Evolutionary conservation across 352 stramenopile genomes (phyloP).

Genomic region (Paralagenidium karlingii): DNA sequence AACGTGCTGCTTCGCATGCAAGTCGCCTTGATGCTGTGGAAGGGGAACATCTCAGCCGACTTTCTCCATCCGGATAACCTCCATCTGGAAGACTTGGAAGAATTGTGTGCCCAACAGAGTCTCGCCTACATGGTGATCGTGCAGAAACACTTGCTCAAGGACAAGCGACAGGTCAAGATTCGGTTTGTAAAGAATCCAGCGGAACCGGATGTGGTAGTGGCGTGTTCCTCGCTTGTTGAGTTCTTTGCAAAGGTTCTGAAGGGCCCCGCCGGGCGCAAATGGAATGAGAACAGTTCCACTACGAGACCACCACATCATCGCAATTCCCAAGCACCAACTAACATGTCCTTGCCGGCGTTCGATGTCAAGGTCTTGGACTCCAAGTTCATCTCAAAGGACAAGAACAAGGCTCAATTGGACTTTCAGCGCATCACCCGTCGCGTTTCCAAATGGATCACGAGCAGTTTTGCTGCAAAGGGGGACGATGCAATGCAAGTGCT

Average conservation of each 20-base stretch:
- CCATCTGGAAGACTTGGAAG: conserved; percentile 71
- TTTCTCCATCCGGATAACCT: conserved; percentile 74
- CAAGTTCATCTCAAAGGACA: conserved; percentile 47
- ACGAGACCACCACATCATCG: not conserved
- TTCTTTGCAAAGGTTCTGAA: conserved; percentile 30
- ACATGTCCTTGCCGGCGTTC: conserved; percentile 44
- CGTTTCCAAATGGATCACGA: conserved; percentile 80
- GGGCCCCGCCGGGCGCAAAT: conserved; percentile 2
- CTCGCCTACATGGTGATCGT: conserved; percentile 81
- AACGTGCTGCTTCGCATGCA: conserved; percentile 69
- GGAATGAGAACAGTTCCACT: not conserved
- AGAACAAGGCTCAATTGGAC: conserved; percentile 37
- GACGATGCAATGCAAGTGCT: conserved; percentile 78
- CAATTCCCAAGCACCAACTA: conserved; percentile 2
- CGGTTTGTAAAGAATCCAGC: conserved; percentile 52
- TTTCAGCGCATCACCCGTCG: conserved; percentile 67
- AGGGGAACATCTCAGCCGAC: conserved; percentile 51
- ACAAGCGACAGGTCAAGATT: conserved; percentile 81
- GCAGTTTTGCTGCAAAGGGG: conserved; percentile 55
- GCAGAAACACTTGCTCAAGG: conserved; percentile 66
- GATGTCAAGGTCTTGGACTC: conserved; percentile 66
- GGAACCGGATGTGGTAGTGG: conserved; percentile 58
- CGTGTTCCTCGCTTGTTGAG: conserved; percentile 42
- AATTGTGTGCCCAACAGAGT: conserved; percentile 62
- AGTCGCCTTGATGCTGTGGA: conserved; percentile 65